Conservation (phyloP, 371 early-diverging fungal species). For the Syncephalastrum contaminatum region DNA sequence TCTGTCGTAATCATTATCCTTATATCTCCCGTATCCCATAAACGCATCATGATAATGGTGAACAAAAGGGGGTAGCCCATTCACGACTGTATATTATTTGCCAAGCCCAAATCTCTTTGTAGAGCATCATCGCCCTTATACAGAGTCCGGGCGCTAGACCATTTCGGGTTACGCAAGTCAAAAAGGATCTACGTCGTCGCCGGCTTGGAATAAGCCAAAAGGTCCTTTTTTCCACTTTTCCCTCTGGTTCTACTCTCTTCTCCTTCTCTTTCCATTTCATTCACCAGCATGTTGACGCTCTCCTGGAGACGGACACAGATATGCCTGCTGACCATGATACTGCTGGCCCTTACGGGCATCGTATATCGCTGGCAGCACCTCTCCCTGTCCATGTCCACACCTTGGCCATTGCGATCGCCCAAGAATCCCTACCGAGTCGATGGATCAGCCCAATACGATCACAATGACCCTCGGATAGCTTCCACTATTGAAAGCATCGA, state of each 20-base stretch:
- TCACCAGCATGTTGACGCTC: neutral
- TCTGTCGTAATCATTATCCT: too few species aligned
- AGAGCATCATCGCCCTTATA: too few species aligned
- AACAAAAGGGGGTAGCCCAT: too few species aligned
- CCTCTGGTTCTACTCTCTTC: neutral
- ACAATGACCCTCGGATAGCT: constrained; percentile 14
- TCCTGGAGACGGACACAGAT: neutral
- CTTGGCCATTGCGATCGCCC: constrained; percentile 3
- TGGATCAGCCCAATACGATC: constrained; percentile 5
- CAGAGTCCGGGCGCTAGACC: neutral
- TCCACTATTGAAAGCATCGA: constrained; percentile 15
- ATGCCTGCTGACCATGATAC: constrained; percentile 1
- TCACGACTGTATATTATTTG: too few species aligned
- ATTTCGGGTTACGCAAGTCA: neutral
- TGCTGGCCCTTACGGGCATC: constrained; percentile 11
- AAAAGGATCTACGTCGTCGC: constrained; percentile 1
- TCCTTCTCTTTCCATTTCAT: neutral
- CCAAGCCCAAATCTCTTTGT: too few species aligned
- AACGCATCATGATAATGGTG: too few species aligned
- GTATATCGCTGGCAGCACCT: constrained; percentile 11
- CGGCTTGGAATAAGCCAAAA: constrained; percentile 3
- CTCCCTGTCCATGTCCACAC: neutral
- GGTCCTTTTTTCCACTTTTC: neutral
- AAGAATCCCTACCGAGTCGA: neutral
- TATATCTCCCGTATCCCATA: too few species aligned